Percentiles rank a stretch among this genome's conserved stretches.
These are phyloP conservation scores for Durotheca rogersii DNA, from an alignment of 495 filamentous ascomycete species.

Conservation along the genomic window DNA sequence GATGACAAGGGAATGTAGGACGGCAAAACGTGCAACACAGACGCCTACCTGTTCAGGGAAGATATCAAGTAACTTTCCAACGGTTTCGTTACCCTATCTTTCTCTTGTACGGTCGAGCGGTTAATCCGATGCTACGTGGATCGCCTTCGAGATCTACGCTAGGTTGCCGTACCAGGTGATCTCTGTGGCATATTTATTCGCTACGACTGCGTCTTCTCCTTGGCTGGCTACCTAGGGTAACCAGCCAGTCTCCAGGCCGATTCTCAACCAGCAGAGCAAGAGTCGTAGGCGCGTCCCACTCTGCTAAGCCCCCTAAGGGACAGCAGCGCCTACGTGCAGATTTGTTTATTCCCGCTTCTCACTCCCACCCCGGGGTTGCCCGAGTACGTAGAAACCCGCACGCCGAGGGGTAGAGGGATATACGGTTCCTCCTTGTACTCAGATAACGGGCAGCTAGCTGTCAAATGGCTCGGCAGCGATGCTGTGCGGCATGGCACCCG, in stretches of 20 bases:
- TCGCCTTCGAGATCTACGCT: conserved; percentile 21
- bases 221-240: background rate
- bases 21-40: conserved; percentile 19
- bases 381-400: background rate
- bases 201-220: conserved; percentile 10
- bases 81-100: conserved; percentile 14
- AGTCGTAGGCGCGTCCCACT: too few relatives aligned
- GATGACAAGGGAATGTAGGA: conserved; percentile 7
- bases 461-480: conserved; percentile 16
- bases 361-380: background rate
- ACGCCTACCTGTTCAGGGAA: background rate
- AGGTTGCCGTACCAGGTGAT: conserved; percentile 25
- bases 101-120: conserved; percentile 5
- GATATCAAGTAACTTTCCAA: conserved; percentile 6
- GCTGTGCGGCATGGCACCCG: conserved; percentile 13
- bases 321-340: background rate
- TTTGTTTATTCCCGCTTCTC: background rate
- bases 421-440: conserved; percentile 1
- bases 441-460: background rate
- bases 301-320: too few relatives aligned
- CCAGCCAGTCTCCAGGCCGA: background rate
- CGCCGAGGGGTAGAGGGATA: background rate
- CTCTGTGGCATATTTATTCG: conserved; percentile 22
- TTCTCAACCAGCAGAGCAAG: too few relatives aligned
- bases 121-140: conserved; percentile 17